A percentile compares a stretch with the other conserved stretches of the same genome.
phyloP scores from a whole-genome alignment of 305 asterid species.

The Fraxinus sp. region DNA sequence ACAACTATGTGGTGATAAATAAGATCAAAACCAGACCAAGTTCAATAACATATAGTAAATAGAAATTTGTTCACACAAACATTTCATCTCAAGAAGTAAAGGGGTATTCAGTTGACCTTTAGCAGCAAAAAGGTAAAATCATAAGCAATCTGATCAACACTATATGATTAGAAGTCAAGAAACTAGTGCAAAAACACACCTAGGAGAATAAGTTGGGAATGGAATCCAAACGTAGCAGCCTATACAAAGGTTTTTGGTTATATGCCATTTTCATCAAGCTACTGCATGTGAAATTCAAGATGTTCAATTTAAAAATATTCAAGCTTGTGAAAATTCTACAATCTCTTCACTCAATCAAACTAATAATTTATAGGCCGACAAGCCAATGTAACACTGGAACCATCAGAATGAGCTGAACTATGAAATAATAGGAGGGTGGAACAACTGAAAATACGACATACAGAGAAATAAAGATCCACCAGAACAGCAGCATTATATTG shows the following conservation, averaged over 20 bases:
- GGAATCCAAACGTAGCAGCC: not conserved
- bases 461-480: not conserved
- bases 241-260: not conserved
- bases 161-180: not conserved
- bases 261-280: not conserved
- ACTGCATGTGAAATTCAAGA: not conserved
- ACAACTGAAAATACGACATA: not conserved
- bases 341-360: not conserved
- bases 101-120: not conserved
- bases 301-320: not conserved
- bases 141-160: not conserved
- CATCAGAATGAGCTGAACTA: not conserved
- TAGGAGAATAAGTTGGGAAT: not conserved
- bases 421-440: not conserved
- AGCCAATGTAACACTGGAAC: not conserved
- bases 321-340: not conserved
- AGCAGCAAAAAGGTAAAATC: not conserved
- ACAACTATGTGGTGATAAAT: not conserved
- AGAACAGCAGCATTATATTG: not conserved
- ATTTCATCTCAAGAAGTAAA: not conserved
- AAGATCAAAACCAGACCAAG: not conserved
- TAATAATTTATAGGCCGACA: not conserved
- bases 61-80: not conserved
- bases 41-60: not conserved
- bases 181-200: not conserved